Evolutionary conservation across 768 basidiomycete species (phyloP).

Genomic region (Mycena capillaripes): DNA sequence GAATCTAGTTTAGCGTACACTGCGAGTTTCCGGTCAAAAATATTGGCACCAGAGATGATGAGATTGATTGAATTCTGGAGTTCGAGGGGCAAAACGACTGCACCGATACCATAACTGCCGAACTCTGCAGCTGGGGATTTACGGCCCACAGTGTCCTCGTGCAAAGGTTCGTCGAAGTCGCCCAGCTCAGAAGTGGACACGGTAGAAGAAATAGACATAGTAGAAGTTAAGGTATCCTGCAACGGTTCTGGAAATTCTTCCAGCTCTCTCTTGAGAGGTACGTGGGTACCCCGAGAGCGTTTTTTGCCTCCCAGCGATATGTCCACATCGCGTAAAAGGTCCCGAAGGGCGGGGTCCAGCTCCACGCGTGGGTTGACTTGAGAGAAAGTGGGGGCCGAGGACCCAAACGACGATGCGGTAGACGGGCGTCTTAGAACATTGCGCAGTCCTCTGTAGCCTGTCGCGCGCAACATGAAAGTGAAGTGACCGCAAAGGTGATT

Average conservation of each 20-base stretch:
- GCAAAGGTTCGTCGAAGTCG: slow-evolving; percentile 45
- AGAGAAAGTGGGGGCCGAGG: slow-evolving; percentile 20
- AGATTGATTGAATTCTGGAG: slow-evolving; percentile 74
- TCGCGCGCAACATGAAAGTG: slow-evolving; percentile 30
- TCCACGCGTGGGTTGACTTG: slow-evolving; percentile 73
- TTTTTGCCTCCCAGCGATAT: slow-evolving; percentile 67
- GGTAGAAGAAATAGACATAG: slow-evolving; percentile 35
- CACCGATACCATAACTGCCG: slow-evolving; percentile 80
- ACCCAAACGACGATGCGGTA: slow-evolving; percentile 12
- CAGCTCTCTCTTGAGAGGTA: slow-evolving; percentile 62
- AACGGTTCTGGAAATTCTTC: slow-evolving; percentile 57
- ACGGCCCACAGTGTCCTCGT: slow-evolving; percentile 50
- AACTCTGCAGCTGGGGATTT: slow-evolving; percentile 89
- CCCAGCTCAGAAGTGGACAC: slow-evolving; percentile 44
- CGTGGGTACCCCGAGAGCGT: slow-evolving; percentile 31
- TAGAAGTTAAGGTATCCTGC: slow-evolving; percentile 3
- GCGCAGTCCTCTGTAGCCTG: slow-evolving; percentile 17
- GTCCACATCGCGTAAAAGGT: slow-evolving; percentile 76
- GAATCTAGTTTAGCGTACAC: slow-evolving; percentile 30
- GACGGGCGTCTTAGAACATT: slow-evolving; percentile 14
- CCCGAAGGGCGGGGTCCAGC: slow-evolving; percentile 75
- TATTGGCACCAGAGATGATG: slow-evolving; percentile 73
- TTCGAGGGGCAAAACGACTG: slow-evolving; percentile 80
- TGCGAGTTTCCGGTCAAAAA: slow-evolving; percentile 6
- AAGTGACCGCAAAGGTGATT: not conserved